Evolutionary conservation across 73 alveolate species (phyloP).

Genomic region (Paramecium sexaurelia): DNA sequence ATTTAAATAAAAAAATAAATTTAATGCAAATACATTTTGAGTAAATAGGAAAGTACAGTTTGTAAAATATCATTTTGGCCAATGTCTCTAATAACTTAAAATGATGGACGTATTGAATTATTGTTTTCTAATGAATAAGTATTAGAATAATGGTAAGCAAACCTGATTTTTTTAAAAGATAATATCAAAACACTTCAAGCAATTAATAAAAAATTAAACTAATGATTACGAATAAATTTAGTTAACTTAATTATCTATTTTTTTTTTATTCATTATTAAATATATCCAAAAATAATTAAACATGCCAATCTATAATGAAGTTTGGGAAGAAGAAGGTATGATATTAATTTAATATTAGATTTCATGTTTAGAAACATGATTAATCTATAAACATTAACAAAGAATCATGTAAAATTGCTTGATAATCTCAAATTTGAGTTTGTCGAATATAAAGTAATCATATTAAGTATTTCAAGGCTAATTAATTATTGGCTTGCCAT

Average conservation of each 20-base stretch:
- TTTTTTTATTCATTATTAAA: background rate
- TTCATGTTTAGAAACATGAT: slow-evolving; percentile 51
- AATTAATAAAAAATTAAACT: background rate
- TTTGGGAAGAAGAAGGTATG: slow-evolving; percentile 53
- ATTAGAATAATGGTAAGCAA: slow-evolving; percentile 40
- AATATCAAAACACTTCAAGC: slow-evolving; percentile 4
- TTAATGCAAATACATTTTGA: background rate
- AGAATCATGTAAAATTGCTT: slow-evolving; percentile 53
- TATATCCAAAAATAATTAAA: background rate
- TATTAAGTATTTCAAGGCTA: slow-evolving; percentile 15
- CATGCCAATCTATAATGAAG: slow-evolving; percentile 53
- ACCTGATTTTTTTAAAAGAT: background rate
- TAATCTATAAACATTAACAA: slow-evolving; percentile 63
- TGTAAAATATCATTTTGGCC: slow-evolving; percentile 8
- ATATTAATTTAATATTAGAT: background rate
- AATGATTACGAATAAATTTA: background rate
- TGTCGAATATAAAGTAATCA: slow-evolving; percentile 64
- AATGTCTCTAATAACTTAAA: background rate
- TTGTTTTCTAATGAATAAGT: background rate
- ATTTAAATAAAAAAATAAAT: background rate
- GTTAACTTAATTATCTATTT: background rate
- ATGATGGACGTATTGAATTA: slow-evolving; percentile 36
- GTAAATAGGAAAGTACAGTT: background rate
- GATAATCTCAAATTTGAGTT: slow-evolving; percentile 65
- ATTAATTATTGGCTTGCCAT: slow-evolving; percentile 65